These are phyloP conservation scores for Capronia coronata DNA, from an alignment of 2,329 filamentous ascomycete genomes.

Conservation along the genomic window DNA sequence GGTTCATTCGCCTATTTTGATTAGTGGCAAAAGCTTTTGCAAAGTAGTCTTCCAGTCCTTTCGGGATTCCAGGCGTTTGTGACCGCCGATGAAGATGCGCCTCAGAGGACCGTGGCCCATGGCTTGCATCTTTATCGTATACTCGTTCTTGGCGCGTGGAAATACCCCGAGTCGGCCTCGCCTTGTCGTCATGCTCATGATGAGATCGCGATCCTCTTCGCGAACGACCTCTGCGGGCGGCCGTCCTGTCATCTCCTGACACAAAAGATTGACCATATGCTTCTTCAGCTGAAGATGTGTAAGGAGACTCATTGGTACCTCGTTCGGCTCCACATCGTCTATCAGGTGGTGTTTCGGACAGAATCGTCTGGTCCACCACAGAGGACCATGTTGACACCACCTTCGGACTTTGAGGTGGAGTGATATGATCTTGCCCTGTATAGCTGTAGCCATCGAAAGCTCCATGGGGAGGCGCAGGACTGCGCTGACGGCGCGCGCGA, in stretches of 20 bases:
- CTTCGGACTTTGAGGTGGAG: constrained; percentile 25
- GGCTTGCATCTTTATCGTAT: constrained; percentile 7
- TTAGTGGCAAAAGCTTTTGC: constrained; percentile 23
- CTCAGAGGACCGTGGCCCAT: constrained; percentile 6
- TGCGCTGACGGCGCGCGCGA: constrained; percentile 17
- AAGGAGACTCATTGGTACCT: constrained; percentile 22
- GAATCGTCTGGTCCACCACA: constrained; percentile 1
- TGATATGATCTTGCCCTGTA: constrained; percentile 20
- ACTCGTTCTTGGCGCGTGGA: constrained; percentile 10
- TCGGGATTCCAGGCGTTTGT: constrained; percentile 17
- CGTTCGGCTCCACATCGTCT: constrained; percentile 4
- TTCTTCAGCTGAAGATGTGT: constrained; percentile 28
- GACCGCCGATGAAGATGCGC: constrained; percentile 1
- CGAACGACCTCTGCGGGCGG: constrained; percentile 5
- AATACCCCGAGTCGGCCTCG: background rate
- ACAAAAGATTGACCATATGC: constrained; percentile 3
- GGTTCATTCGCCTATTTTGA: constrained; percentile 14
- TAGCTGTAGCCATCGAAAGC: constrained; percentile 17
- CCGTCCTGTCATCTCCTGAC: constrained; percentile 14
- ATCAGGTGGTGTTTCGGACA: constrained; percentile 1
- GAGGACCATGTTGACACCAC: constrained; percentile 15
- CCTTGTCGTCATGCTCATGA: constrained; percentile 7
- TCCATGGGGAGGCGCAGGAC: constrained; percentile 14
- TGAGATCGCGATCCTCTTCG: constrained; percentile 11
- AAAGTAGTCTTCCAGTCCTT: constrained; percentile 25